phyloP scores from a whole-genome alignment of 495 filamentous ascomycete species.

The Aspergillus steynii region DNA sequence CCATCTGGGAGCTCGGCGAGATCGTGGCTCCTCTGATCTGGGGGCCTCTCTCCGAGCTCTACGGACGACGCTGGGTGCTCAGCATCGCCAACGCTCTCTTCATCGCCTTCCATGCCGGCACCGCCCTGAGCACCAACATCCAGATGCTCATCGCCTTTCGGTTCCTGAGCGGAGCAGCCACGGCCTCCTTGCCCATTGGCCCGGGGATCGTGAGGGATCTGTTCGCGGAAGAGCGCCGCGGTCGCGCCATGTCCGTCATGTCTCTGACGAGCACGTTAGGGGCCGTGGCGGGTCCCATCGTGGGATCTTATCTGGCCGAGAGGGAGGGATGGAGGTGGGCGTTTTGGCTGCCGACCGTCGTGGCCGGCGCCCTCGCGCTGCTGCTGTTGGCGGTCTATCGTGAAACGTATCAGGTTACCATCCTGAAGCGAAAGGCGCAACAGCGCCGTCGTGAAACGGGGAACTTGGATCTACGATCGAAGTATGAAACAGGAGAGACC shows the following conservation, averaged over 20 bases:
- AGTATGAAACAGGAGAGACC: constrained; percentile 17
- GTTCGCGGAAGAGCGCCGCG: constrained; percentile 55
- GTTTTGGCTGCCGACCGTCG: constrained; percentile 60
- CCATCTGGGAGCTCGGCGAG: constrained; percentile 10
- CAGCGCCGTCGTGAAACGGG: constrained; percentile 42
- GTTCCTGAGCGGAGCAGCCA: constrained; percentile 64
- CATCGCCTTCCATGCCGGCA: constrained; percentile 64
- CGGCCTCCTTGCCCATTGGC: constrained; percentile 41
- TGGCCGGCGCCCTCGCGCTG: constrained; percentile 36
- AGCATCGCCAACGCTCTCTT: constrained; percentile 43
- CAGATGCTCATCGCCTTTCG: constrained; percentile 61
- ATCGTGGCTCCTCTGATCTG: constrained; percentile 35
- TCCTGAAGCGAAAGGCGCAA: constrained; percentile 50
- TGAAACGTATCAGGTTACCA: constrained; percentile 53
- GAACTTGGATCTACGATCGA: constrained; percentile 44
- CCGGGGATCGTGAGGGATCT: constrained; percentile 63
- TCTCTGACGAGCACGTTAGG: constrained; percentile 52
- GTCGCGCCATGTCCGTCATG: constrained; percentile 59
- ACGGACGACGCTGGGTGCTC: constrained; percentile 40
- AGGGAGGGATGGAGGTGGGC: constrained; percentile 60
- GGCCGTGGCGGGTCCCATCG: constrained; percentile 52
- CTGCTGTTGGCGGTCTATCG: constrained; percentile 49
- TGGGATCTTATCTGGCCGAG: constrained; percentile 56
- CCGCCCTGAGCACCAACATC: constrained; percentile 63
- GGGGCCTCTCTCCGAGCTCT: constrained; percentile 45